Conservation (phyloP, 1,284 basidiomycete genomes). For the Laetiporus sulphureus region DNA sequence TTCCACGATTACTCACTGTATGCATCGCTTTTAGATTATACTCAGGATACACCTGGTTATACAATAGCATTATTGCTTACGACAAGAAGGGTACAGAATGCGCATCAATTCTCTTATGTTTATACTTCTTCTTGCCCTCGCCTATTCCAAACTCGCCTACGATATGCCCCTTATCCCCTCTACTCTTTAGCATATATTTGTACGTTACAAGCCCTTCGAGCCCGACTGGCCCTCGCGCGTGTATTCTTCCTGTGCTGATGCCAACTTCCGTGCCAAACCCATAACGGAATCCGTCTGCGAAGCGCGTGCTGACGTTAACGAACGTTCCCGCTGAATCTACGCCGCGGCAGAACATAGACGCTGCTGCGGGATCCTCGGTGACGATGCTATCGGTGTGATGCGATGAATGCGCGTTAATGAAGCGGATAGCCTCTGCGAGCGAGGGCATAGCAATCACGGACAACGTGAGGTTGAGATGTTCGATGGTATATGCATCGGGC, state of each 20-base stretch:
- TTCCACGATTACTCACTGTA: too few relatives aligned
- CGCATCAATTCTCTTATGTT: conserved; percentile 56
- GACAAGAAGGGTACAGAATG: conserved; percentile 42
- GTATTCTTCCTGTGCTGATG: conserved; percentile 94
- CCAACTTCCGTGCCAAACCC: conserved; percentile 98
- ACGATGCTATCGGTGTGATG: conserved; percentile 96
- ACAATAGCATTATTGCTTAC: not conserved
- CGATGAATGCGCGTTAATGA: conserved; percentile 91
- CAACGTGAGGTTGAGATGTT: conserved; percentile 82
- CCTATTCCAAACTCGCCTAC: conserved; percentile 74
- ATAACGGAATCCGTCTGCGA: conserved; percentile 96
- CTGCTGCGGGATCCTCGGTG: conserved; percentile 68
- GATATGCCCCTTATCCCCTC: conserved; percentile 64
- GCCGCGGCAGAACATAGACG: conserved; percentile 75
- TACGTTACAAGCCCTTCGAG: conserved; percentile 93
- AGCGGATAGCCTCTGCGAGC: conserved; percentile 69
- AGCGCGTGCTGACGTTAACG: conserved; percentile 92
- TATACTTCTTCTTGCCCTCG: conserved; percentile 71
- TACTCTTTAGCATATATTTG: conserved; percentile 87
- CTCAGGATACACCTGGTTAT: too few relatives aligned
- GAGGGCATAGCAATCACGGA: conserved; percentile 75
- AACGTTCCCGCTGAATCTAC: conserved; percentile 93
- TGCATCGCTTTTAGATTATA: too few relatives aligned
- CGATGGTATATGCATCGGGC: conserved; percentile 72
- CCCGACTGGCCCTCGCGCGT: conserved; percentile 95